phyloP scores from a whole-genome alignment of 768 basidiomycete genomes.

The Lactifluus piperatus region DNA sequence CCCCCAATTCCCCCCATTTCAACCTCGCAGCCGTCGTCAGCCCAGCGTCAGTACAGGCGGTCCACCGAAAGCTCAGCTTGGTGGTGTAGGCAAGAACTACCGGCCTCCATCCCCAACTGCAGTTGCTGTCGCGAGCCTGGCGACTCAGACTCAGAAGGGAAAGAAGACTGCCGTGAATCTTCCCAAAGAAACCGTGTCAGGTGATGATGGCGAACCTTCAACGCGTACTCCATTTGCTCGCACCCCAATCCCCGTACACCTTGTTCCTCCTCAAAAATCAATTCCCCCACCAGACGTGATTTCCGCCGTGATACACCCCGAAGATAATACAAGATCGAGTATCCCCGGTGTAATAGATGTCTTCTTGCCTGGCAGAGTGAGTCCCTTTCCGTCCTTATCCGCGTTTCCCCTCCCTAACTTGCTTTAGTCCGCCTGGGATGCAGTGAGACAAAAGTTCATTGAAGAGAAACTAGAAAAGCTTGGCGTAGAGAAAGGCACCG shows the following conservation, averaged over 20 bases:
- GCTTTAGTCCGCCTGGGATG: slow-evolving; percentile 62
- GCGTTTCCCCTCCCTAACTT: slow-evolving; percentile 7
- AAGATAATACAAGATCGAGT: slow-evolving; percentile 48
- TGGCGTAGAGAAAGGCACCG: slow-evolving; percentile 61
- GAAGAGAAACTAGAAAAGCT: slow-evolving; percentile 76
- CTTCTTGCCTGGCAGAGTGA: slow-evolving; percentile 74
- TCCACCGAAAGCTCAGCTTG: slow-evolving; percentile 80
- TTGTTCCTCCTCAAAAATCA: slow-evolving; percentile 26
- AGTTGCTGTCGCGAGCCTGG: slow-evolving; percentile 21
- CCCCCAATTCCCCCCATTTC: slow-evolving; percentile 28
- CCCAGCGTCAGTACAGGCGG: slow-evolving; percentile 67
- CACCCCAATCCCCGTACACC: slow-evolving; percentile 38
- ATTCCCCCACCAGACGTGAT: slow-evolving; percentile 28
- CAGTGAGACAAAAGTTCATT: slow-evolving; percentile 58
- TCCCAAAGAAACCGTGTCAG: slow-evolving; percentile 53
- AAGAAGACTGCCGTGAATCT: slow-evolving; percentile 68
- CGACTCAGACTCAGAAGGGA: slow-evolving; percentile 31
- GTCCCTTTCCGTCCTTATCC: slow-evolving; percentile 16
- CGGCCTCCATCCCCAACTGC: slow-evolving; percentile 50
- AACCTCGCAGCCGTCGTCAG: slow-evolving; percentile 56
- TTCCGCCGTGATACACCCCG: slow-evolving; percentile 51
- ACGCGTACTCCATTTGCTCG: slow-evolving; percentile 53
- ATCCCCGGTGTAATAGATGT: slow-evolving; percentile 70
- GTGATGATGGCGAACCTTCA: slow-evolving; percentile 31
- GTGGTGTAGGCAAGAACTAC: slow-evolving; percentile 69